Percentiles rank a stretch among this genome's conserved stretches.
These are phyloP conservation scores for Ascochyta fabae DNA, from an alignment of 2,329 filamentous ascomycete species.

Conservation along the genomic window DNA sequence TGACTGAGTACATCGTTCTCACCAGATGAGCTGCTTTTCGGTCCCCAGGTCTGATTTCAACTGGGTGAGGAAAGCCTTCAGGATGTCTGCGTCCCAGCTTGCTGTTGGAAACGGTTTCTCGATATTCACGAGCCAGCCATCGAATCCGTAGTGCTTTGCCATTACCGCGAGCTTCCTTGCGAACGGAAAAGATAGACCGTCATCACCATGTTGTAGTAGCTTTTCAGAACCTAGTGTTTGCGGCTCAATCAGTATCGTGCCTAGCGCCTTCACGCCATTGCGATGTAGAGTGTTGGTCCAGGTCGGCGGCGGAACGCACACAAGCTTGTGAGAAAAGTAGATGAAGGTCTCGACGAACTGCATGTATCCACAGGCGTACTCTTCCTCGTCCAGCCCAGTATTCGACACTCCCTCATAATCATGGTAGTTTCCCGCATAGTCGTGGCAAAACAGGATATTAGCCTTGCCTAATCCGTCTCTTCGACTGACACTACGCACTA, in stretches of 20 bases:
- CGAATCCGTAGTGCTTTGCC: conserved; percentile 53
- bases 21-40: conserved; percentile 50
- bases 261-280: conserved; percentile 53
- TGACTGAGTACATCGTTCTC: conserved; percentile 15
- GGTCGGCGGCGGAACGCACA: conserved; percentile 53
- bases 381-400: conserved; percentile 34
- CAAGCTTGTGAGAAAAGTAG: conserved; percentile 58
- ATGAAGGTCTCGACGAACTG: conserved; percentile 54
- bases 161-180: conserved; percentile 50
- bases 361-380: conserved; percentile 54
- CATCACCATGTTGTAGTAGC: conserved; percentile 31
- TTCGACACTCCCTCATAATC: conserved; percentile 50
- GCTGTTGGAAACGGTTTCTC: conserved; percentile 51
- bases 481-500: conserved; percentile 23
- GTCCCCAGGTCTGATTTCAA: conserved; percentile 41
- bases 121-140: conserved; percentile 57
- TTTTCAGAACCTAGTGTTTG: conserved; percentile 45
- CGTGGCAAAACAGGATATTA: conserved; percentile 47
- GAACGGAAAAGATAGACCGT: conserved; percentile 39
- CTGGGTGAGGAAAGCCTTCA: conserved; percentile 50
- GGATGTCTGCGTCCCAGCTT: conserved; percentile 36
- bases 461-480: conserved; percentile 19
- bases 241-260: conserved; percentile 54
- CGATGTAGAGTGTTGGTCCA: conserved; percentile 57
- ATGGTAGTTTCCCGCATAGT: conserved; percentile 54